Evolutionary conservation across 2,329 filamentous ascomycete genomes (phyloP), one percentile per base, ranked within the genome.

Genomic region (Byssoonygena ceratinophila): DNA sequence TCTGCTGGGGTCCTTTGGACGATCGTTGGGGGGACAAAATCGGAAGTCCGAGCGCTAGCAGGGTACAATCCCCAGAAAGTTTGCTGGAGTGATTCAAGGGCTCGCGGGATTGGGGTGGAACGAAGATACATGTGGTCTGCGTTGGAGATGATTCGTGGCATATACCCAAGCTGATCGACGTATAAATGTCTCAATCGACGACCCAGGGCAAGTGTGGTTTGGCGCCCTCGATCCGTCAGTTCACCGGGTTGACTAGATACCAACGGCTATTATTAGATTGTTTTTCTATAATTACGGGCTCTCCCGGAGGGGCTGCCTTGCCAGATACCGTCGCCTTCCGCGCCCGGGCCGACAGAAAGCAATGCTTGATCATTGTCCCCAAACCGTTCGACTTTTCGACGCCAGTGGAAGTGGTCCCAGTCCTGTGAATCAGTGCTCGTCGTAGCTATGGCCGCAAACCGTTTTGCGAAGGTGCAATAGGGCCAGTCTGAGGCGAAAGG

Each of bases 351-450:
- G 1, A 77, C 68, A 6, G 85, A 85, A 45, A 88, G 71, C 25
- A 84, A 72, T 2, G 89, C 81, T n/a, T 81, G 77, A 64, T 87
- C 83, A 58, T 83, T 73, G 16, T 72, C 64, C 2, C 83, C 85
- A 66, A 96, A 92, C 0, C 85, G 85, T 70, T 98, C 92, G 45
- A 96, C 76, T 44, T 85, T 81, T 55, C 89, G 80, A 59, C 82
- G 74, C 70, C 80, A 84, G 60, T 76, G 74, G 55, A 84, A 71
- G 1, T 71, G 70, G 59, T 81, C 76, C 79, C 79, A 84, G 49
- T 70, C 64, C 32, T 68, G 73, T 55, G 70, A 68, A 62, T 76
- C 76, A 52, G 75, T 74, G 43, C 71, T 76, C 36, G 71, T 72
- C 57, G 80, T 72, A 22, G 83, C 76, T 55, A 80, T 76, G 54